Evolutionary conservation across 805 yeast species (phyloP).

Genomic region (Maudiozyma saulgeensis): DNA sequence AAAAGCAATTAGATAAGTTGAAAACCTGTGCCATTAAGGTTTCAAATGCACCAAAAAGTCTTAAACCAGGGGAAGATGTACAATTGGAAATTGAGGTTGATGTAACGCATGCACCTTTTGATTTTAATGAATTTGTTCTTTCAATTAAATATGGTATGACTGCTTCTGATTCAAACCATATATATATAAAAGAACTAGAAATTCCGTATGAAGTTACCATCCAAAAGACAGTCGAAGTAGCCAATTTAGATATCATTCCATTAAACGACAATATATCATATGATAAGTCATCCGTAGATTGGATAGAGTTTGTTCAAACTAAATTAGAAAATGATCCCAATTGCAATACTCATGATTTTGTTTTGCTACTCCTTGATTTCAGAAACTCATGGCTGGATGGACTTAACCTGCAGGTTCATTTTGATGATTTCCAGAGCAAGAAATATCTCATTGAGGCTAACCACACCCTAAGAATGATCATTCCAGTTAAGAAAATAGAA

Average conservation of each 20-base stretch:
- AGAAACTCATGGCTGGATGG: conserved; percentile 72
- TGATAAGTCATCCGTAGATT: conserved; percentile 14
- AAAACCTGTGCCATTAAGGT: conserved; percentile 14
- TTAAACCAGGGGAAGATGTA: conserved; percentile 18
- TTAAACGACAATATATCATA: conserved; percentile 29
- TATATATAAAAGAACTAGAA: conserved; percentile 18
- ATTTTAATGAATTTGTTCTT: conserved; percentile 17
- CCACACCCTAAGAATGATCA: conserved; percentile 48
- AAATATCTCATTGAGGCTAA: conserved; percentile 31
- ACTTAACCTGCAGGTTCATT: conserved; percentile 30
- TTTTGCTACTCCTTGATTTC: conserved; percentile 62
- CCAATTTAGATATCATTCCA: conserved; percentile 65
- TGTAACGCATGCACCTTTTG: conserved; percentile 15
- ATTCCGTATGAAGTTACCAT: conserved; percentile 29
- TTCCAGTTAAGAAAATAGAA: conserved; percentile 55
- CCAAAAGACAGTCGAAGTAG: conserved; percentile 53
- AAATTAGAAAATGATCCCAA: conserved; percentile 5
- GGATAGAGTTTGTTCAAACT: conserved; percentile 19
- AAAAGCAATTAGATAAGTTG: conserved; percentile 19
- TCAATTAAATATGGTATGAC: conserved; percentile 23
- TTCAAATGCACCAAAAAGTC: conserved; percentile 10
- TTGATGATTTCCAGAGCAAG: conserved; percentile 23
- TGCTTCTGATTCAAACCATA: conserved; percentile 8
- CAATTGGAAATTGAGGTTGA: conserved; percentile 19
- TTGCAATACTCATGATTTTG: conserved; percentile 41